These are phyloP conservation scores for Neurospora intermedia DNA, from an alignment of 495 filamentous ascomycete species.

Conservation along the genomic window DNA sequence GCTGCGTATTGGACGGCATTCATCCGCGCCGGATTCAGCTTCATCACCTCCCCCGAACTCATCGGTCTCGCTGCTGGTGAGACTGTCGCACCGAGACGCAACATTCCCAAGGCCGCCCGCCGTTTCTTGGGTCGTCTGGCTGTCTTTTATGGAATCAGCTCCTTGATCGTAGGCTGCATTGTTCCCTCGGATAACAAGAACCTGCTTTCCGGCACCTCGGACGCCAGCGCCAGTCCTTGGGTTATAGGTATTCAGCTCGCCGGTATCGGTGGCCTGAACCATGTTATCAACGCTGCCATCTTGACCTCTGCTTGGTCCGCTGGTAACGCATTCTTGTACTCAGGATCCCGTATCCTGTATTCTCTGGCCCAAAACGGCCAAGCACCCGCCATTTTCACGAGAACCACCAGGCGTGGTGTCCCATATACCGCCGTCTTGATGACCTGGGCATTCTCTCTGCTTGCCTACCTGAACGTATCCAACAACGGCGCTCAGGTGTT, in stretches of 20 bases:
- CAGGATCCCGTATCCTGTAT: constrained; percentile 67
- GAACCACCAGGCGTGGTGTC: constrained; percentile 46
- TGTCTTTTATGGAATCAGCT: constrained; percentile 61
- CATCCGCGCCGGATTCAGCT: constrained; percentile 36
- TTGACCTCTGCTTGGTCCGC: constrained; percentile 42
- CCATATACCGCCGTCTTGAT: constrained; percentile 52
- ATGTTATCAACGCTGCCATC: constrained; percentile 38
- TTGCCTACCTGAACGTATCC: constrained; percentile 53
- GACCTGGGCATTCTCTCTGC: constrained; percentile 39
- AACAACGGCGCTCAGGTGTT: constrained; percentile 47
- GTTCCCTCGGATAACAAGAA: constrained; percentile 44
- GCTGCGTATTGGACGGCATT: constrained; percentile 38
- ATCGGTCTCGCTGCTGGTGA: constrained; percentile 62
- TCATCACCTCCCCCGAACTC: constrained; percentile 39
- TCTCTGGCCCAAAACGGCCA: constrained; percentile 53
- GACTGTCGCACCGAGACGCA: constrained; percentile 64
- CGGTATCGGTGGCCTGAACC: constrained; percentile 34
- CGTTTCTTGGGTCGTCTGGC: constrained; percentile 62
- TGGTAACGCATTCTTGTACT: constrained; percentile 74
- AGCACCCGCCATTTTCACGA: constrained; percentile 47
- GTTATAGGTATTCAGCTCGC: constrained; percentile 37
- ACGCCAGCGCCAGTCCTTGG: constrained; percentile 56
- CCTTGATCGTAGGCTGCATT: constrained; percentile 60
- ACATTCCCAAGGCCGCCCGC: constrained; percentile 59
- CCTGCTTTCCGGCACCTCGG: constrained; percentile 41